phyloP scores from a whole-genome alignment of 257 asterid genomes.

The Plantago ovata region DNA sequence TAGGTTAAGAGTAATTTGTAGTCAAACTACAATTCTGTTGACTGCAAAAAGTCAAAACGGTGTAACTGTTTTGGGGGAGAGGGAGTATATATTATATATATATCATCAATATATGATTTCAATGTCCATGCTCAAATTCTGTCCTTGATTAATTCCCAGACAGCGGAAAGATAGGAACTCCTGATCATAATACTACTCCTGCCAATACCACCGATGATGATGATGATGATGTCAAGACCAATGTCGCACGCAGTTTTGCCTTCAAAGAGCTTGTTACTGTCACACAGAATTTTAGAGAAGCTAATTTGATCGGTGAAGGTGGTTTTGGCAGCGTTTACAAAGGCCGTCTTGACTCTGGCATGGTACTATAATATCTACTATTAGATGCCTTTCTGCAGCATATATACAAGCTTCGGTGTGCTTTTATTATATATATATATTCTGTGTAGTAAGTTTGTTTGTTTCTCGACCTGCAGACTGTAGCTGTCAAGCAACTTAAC shows the following conservation, averaged over 20 bases:
- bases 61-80: no score
- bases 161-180: conserved; percentile 18
- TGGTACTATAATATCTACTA: no score
- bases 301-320: conserved; percentile 55
- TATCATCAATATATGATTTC: conserved; percentile 9
- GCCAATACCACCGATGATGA: conserved; percentile 16
- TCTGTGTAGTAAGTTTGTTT: no score
- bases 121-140: no score
- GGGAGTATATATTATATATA: no score
- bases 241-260: conserved; percentile 37
- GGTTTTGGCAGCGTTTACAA: conserved; percentile 55
- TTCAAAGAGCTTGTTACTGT: conserved; percentile 44
- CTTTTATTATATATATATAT: no score
- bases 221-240: conserved; percentile 15
- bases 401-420: no score
- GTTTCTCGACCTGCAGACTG: conserved; percentile 45
- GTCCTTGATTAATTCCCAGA: conserved; percentile 17
- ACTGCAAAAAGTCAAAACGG: no score
- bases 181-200: no score
- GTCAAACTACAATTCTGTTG: no score
- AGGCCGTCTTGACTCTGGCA: conserved; percentile 38
- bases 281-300: conserved; percentile 38
- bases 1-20: no score
- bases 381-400: conserved; percentile 1
- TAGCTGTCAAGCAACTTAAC: conserved; percentile 81